Evolutionary conservation across 176 grass and related monocot genomes (phyloP), one percentile per base, ranked within the genome.

Genomic region (Leersia perrieri): DNA sequence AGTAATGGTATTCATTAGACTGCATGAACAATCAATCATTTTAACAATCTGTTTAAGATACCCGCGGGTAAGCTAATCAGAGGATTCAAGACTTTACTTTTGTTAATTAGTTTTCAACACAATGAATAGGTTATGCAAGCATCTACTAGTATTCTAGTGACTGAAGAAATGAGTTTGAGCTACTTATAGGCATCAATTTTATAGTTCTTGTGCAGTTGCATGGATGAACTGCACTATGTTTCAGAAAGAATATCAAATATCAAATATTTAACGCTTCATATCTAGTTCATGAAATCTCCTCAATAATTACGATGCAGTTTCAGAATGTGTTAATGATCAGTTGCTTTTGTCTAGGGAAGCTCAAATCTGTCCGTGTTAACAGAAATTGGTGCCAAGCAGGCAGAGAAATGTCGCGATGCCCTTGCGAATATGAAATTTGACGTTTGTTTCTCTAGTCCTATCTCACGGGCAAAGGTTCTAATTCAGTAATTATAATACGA

Each of bases 381-480:
- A 58, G 90, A 97, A 39, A 87, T 60, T 22, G 94, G 94, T 63
- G 55, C 14, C 11, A 85, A 75, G 58, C 94, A 97, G 86, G 90
- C 94, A 26, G 83, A 89, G 86, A 89, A 81, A 91, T 93, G 94
- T n/a, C 83, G 86, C 9, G 68, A 89, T 70, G 88, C 90, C 61
- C 88, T 97, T 41, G 53, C 75, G 16, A 82, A 91, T 25, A 76
- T 93, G 63, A 93, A 77, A n/a, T 93, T 93, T 35, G 94, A 89
- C 15, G 73, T 85, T 28, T 91, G 88, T 84, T 97, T 97, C 73
- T 86, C 94, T 61, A 97, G 90, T 51, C 94, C 94, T 83, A 91
- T 93, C 63, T 93, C 94, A 77, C 74, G 90, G 85, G 94, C 88
- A 77, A 97, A 93, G 94, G 90, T 91, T 86, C 72, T 9, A 58